Conservation (phyloP, 306 rosid species). For the Pterocarpus macrocarpus region DNA sequence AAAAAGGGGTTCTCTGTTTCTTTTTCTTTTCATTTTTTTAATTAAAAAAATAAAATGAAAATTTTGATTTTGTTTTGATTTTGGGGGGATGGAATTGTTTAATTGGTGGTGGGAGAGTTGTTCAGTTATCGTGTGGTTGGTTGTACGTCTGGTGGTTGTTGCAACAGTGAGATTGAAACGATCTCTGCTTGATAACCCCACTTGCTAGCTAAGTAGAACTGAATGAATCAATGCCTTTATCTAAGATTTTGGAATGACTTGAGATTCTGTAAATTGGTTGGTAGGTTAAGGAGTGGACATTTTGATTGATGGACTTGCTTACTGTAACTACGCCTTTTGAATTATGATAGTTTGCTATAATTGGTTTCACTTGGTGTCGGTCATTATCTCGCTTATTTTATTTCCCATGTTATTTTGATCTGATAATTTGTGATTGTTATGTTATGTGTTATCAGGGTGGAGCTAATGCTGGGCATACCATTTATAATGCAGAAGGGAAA, state of each 20-base stretch:
- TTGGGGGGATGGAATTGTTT: background rate
- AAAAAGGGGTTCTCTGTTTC: background rate
- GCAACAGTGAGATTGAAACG: background rate
- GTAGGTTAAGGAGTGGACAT: background rate
- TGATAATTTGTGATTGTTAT: slow-evolving; percentile 15
- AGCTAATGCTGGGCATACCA: slow-evolving; percentile 97
- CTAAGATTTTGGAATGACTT: background rate
- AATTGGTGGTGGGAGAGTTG: background rate
- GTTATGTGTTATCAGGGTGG: slow-evolving; percentile 69
- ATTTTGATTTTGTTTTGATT: background rate
- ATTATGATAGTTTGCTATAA: background rate
- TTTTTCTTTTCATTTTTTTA: background rate
- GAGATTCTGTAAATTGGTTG: slow-evolving; percentile 27
- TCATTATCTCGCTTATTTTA: background rate
- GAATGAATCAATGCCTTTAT: background rate
- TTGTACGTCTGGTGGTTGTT: background rate
- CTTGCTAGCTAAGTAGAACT: slow-evolving; percentile 4
- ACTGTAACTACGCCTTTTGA: background rate
- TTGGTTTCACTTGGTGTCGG: slow-evolving; percentile 12
- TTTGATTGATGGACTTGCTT: slow-evolving; percentile 24
- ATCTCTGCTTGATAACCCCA: background rate
- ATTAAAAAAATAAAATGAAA: background rate
- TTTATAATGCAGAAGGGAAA: slow-evolving; percentile 93
- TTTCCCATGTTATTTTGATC: slow-evolving; percentile 1
- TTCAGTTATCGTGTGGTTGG: background rate